Conservation (phyloP, 192 early-diverging fungal genomes). For the Coemansia sp. region DNA sequence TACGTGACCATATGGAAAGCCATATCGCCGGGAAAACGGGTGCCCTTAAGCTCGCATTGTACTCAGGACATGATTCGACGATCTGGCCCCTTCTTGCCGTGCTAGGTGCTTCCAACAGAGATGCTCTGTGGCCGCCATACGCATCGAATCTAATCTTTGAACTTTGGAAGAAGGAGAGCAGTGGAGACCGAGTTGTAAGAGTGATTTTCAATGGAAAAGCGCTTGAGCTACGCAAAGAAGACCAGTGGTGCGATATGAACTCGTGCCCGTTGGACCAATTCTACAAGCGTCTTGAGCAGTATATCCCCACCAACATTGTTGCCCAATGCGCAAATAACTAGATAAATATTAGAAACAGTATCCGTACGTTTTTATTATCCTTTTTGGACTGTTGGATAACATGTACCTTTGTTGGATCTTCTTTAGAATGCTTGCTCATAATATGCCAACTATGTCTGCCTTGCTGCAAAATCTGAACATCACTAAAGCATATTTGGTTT, state of each 20-base stretch:
- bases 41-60: constrained; percentile 49
- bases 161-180: constrained; percentile 51
- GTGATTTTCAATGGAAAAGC: constrained; percentile 60
- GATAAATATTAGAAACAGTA: neutral
- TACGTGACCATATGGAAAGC: constrained; percentile 36
- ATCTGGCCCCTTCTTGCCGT: constrained; percentile 47
- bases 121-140: constrained; percentile 59
- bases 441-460: too few relatives aligned
- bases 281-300: constrained; percentile 24
- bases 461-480: too few relatives aligned
- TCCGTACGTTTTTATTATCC: neutral
- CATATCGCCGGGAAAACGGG: constrained; percentile 28
- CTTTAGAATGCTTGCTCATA: too few relatives aligned
- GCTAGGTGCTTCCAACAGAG: constrained; percentile 29
- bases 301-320: constrained; percentile 37
- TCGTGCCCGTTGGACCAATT: constrained; percentile 43
- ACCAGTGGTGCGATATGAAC: constrained; percentile 51
- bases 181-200: constrained; percentile 44
- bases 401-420: neutral
- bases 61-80: constrained; percentile 57
- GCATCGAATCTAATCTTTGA: constrained; percentile 57
- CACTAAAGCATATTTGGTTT: too few relatives aligned
- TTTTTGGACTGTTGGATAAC: neutral
- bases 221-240: constrained; percentile 21
- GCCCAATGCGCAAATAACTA: constrained; percentile 21